Conservation (phyloP, 2,329 filamentous ascomycete species). For the Aspergillus aculeatinus region DNA sequence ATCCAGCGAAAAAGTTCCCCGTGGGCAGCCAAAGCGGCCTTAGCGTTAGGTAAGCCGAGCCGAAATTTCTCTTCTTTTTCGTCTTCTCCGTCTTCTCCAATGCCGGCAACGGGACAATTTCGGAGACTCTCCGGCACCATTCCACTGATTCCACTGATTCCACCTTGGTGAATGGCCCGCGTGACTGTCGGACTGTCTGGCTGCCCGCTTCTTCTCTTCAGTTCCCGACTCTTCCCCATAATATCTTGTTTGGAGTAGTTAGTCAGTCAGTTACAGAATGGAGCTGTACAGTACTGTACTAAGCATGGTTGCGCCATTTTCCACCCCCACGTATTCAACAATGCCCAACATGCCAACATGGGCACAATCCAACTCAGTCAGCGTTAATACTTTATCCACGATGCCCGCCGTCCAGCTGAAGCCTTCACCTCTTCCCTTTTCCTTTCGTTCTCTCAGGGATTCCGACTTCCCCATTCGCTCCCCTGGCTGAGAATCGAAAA, state of each 20-base stretch:
- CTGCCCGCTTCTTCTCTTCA: neutral
- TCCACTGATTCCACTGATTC: neutral
- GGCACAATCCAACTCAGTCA: neutral
- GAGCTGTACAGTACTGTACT: no score
- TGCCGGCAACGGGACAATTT: slow-evolving; percentile 11
- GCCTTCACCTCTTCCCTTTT: neutral
- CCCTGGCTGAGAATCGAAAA: neutral
- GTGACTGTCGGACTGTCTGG: neutral
- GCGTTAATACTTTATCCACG: neutral
- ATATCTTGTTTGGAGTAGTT: neutral
- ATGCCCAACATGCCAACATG: neutral
- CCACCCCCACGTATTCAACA: neutral
- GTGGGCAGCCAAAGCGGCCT: slow-evolving; percentile 1
- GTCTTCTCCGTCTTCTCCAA: neutral
- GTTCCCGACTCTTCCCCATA: neutral
- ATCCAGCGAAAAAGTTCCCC: slow-evolving; percentile 7
- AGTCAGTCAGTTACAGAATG: no score
- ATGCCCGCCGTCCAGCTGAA: no score
- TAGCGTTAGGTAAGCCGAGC: neutral
- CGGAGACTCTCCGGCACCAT: slow-evolving; percentile 11
- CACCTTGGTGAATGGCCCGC: neutral
- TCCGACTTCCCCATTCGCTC: neutral
- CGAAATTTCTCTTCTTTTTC: neutral
- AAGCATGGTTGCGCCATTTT: slow-evolving; percentile 1
- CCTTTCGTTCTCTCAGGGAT: neutral